Base-by-base conservation (phyloP, 2,329 filamentous ascomycete species). In the Zalaria sp. region DNA sequence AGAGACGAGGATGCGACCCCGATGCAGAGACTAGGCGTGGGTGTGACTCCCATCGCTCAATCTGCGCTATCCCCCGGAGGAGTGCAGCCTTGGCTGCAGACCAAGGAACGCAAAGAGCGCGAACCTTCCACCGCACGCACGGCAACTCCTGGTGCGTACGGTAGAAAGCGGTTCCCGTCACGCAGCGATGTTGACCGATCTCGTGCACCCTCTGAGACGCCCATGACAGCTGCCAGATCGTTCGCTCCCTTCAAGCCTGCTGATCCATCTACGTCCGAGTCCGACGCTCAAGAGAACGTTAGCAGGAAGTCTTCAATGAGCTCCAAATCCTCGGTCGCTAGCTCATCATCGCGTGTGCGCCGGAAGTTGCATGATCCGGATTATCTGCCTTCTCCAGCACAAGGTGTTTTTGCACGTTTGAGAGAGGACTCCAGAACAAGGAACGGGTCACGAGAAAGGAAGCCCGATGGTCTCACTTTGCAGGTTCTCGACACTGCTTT, bases 11-110 rank as follows among this genome's bases (percentile, higher is more conserved):
- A 73, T 44, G 65, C 66, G 31, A 94, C 87, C 0, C 87, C 87
- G 0, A 46, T 48, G 46, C 34, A 41, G 18, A 43, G 41, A 28
- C 83, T 83, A 44, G 65, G 61, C 6, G 79, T 79, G 1, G 85
- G 82, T n/a, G 74, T 83, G 1, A 96, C 89, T 0, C 89, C 89
- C 0, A 95, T 95, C 53, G 81, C 83, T 1, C 68, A 75, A 40
- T 75, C 73, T 28, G 72, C 72, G 5, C 51, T 76, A 9, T 86
- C 83, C 25, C 86, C 87, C 0, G 73, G 75, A 34, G 77, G 75
- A 26, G 55, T 38, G 7, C 56, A 54, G 27, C 54, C 57, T 1
- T 68, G 64, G 64, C 54, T 61, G 18, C 49, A 52, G 32, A 38
- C 49, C 8, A 50, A 53, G 40, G 45, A 49, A 2, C 57, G 61